These are phyloP conservation scores for Myriosclerotinia duriaeana DNA, from an alignment of 2,329 filamentous ascomycete genomes.

Conservation along the genomic window DNA sequence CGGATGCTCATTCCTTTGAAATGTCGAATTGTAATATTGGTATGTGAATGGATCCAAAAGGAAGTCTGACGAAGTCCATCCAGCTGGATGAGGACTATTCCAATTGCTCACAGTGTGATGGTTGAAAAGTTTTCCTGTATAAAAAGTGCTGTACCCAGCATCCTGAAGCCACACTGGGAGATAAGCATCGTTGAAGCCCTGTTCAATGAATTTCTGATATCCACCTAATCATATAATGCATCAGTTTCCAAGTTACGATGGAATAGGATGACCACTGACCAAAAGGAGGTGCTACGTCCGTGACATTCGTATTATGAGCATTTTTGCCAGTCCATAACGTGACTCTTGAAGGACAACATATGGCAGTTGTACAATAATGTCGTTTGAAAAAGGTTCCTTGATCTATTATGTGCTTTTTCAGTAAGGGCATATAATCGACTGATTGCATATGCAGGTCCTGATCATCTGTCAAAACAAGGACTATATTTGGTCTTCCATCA, in stretches of 20 bases:
- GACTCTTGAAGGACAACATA: conserved; percentile 63
- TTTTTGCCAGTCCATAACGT: conserved; percentile 61
- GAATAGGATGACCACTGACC: conserved; percentile 41
- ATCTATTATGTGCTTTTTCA: conserved; percentile 55
- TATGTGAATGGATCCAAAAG: conserved; percentile 68
- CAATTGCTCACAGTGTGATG: conserved; percentile 61
- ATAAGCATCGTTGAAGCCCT: conserved; percentile 66
- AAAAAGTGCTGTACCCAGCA: conserved; percentile 69
- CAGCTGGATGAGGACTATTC: conserved; percentile 55
- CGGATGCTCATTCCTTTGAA: conserved; percentile 57
- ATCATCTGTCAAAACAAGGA: conserved; percentile 65
- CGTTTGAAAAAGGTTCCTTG: conserved; percentile 56
- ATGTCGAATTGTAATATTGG: conserved; percentile 64
- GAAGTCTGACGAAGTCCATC: conserved; percentile 60
- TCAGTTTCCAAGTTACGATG: conserved; percentile 31
- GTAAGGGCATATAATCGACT: conserved; percentile 55
- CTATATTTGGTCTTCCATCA: conserved; percentile 51
- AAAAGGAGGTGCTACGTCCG: conserved; percentile 49
- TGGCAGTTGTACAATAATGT: conserved; percentile 60
- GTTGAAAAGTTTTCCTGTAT: conserved; percentile 71
- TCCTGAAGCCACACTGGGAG: conserved; percentile 70
- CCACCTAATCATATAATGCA: conserved; percentile 43
- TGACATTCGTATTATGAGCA: conserved; percentile 65
- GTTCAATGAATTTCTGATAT: conserved; percentile 64
- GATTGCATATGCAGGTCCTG: conserved; percentile 63